These are phyloP conservation scores for Circinella umbellata DNA, from an alignment of 371 early-diverging fungal species.

Conservation along the genomic window DNA sequence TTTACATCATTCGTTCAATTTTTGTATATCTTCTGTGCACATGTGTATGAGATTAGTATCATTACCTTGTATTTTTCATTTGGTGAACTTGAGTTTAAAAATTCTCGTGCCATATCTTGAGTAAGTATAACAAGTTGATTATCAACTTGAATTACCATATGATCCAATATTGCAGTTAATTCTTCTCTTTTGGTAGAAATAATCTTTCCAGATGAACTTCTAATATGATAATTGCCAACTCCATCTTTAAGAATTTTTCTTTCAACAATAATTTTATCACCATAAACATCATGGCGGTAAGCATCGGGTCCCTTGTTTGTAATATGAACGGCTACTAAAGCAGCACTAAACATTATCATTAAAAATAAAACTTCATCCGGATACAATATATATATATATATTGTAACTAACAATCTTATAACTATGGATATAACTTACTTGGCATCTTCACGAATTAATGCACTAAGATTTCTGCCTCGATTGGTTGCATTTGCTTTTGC, in stretches of 20 bases:
- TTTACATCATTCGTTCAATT: too few relatives aligned
- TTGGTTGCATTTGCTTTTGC: conserved; percentile 89
- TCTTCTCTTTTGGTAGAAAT: conserved; percentile 84
- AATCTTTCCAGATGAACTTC: conserved; percentile 59
- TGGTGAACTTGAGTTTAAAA: conserved; percentile 80
- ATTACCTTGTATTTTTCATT: conserved; percentile 83
- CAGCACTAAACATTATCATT: conserved; percentile 43
- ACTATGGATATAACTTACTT: conserved; percentile 37
- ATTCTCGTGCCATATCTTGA: conserved; percentile 93
- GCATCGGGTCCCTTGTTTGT: conserved; percentile 86
- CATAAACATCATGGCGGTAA: conserved; percentile 80
- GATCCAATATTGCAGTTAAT: conserved; percentile 81
- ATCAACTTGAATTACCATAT: conserved; percentile 88
- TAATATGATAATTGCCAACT: conserved; percentile 76
- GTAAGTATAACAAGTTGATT: conserved; percentile 93
- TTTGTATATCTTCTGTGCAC: too few relatives aligned
- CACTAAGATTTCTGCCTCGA: conserved; percentile 78
- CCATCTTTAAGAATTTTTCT: conserved; percentile 81
- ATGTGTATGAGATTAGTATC: neutral
- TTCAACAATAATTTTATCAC: conserved; percentile 82
- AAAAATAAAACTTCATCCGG: too few relatives aligned
- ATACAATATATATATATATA: too few relatives aligned
- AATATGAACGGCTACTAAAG: conserved; percentile 72
- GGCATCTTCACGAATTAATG: conserved; percentile 86
- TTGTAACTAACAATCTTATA: too few relatives aligned